A percentile compares a stretch with the other conserved stretches of the same genome.
These are phyloP conservation scores for Phaffia rhodozyma DNA, from an alignment of 1,284 basidiomycete genomes.

Conservation along the genomic window DNA sequence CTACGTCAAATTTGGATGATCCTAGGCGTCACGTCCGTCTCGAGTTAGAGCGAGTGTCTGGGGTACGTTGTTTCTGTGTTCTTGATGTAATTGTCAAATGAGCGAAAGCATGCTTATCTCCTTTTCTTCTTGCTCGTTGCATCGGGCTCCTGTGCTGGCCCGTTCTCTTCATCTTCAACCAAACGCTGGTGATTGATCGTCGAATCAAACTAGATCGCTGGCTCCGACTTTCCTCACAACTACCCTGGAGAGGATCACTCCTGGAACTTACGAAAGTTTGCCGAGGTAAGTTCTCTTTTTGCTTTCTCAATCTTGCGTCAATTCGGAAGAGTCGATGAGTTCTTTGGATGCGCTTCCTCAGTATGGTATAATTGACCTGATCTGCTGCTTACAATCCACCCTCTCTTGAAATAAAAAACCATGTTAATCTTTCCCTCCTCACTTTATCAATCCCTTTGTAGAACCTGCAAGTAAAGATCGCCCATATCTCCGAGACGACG, in stretches of 20 bases:
- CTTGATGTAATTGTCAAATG: neutral
- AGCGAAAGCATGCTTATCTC: neutral
- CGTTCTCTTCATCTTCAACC: neutral
- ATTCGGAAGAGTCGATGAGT: no score
- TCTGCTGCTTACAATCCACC: neutral
- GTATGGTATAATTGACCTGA: neutral
- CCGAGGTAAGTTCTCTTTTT: slow-evolving; percentile 46
- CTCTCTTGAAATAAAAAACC: neutral
- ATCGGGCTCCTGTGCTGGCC: neutral
- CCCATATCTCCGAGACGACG: slow-evolving; percentile 62
- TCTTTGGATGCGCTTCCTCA: neutral
- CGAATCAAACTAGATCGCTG: slow-evolving; percentile 48
- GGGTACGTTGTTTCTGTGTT: slow-evolving; percentile 26
- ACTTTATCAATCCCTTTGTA: slow-evolving; percentile 29
- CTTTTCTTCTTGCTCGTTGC: neutral
- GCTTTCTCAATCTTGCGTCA: neutral
- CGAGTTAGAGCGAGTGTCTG: slow-evolving; percentile 57
- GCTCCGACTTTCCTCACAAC: slow-evolving; percentile 76
- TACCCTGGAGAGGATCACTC: slow-evolving; percentile 69
- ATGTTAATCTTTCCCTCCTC: neutral
- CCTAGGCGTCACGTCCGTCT: slow-evolving; percentile 46
- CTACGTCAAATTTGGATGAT: slow-evolving; percentile 22
- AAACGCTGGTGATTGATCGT: slow-evolving; percentile 1
- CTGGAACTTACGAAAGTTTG: slow-evolving; percentile 67
- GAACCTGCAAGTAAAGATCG: slow-evolving; percentile 61